Conservation (phyloP, 257 asterid genomes). For the Prunella vulgaris region DNA sequence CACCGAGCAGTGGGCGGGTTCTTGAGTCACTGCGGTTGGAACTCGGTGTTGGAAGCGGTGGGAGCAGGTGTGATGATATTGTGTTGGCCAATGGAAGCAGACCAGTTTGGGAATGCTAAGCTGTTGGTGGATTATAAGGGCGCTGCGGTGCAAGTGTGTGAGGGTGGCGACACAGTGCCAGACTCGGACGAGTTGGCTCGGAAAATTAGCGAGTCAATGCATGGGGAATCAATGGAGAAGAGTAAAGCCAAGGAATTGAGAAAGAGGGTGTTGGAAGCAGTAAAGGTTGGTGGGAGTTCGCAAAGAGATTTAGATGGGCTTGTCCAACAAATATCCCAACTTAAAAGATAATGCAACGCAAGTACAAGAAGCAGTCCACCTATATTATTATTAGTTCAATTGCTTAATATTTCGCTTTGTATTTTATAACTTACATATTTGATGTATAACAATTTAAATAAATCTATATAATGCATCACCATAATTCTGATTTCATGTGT, state of each 20-base stretch:
- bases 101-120: conserved; percentile 56
- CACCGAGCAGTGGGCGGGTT: conserved; percentile 61
- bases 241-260: conserved; percentile 47
- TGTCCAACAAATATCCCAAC: conserved; percentile 32
- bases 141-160: conserved; percentile 35
- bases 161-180: conserved; percentile 52
- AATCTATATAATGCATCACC: too few relatives aligned
- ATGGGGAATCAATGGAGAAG: conserved; percentile 19
- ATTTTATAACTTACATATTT: too few relatives aligned
- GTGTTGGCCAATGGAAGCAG: conserved; percentile 94
- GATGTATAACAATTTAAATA: too few relatives aligned
- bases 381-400: too few relatives aligned
- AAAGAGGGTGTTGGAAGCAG: conserved; percentile 41
- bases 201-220: conserved; percentile 43
- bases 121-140: conserved; percentile 45
- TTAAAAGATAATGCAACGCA: not conserved
- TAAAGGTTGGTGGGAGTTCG: conserved; percentile 49
- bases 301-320: conserved; percentile 37
- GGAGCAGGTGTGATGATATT: conserved; percentile 56
- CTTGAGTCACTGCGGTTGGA: conserved; percentile 82
- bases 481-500: too few relatives aligned
- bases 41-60: conserved; percentile 57
- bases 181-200: conserved; percentile 42
- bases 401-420: too few relatives aligned
- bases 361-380: too few relatives aligned